These are phyloP conservation scores for Colletotrichum paranaense DNA, from an alignment of 2,329 filamentous ascomycete genomes.

Conservation along the genomic window DNA sequence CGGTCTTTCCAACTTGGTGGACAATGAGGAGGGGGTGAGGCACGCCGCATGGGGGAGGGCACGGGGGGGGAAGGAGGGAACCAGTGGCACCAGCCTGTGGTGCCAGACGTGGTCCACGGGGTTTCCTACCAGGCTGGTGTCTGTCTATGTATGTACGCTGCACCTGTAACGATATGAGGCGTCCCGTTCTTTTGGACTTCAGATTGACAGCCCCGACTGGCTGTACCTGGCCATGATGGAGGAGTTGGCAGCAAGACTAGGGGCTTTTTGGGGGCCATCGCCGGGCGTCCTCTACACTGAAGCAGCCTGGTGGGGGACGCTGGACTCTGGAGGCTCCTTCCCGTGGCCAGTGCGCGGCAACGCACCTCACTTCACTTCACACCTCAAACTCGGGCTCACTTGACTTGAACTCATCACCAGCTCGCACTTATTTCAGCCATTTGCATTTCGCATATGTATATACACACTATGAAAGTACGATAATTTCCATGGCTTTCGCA, in stretches of 20 bases:
- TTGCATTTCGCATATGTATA: neutral
- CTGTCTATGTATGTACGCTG: no score
- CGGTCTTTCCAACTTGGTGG: neutral
- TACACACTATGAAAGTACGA: no score
- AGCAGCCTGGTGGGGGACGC: constrained; percentile 27
- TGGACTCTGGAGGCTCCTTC: constrained; percentile 9
- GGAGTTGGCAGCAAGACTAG: constrained; percentile 10
- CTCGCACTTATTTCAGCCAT: neutral
- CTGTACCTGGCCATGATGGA: neutral
- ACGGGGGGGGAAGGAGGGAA: neutral
- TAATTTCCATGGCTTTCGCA: no score
- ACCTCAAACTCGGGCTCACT: neutral
- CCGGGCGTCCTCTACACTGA: constrained; percentile 28
- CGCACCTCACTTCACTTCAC: neutral
- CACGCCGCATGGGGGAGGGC: no score
- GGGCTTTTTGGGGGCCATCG: constrained; percentile 32
- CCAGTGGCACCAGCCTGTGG: neutral
- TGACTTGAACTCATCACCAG: neutral
- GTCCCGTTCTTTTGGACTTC: neutral
- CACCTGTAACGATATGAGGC: neutral
- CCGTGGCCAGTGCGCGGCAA: constrained; percentile 14
- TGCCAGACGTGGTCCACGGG: no score
- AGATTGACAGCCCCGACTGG: neutral
- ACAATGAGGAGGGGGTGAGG: neutral
- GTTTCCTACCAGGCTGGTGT: no score